Conservation (phyloP, 768 basidiomycete genomes). For the Cubamyces lactineus region DNA sequence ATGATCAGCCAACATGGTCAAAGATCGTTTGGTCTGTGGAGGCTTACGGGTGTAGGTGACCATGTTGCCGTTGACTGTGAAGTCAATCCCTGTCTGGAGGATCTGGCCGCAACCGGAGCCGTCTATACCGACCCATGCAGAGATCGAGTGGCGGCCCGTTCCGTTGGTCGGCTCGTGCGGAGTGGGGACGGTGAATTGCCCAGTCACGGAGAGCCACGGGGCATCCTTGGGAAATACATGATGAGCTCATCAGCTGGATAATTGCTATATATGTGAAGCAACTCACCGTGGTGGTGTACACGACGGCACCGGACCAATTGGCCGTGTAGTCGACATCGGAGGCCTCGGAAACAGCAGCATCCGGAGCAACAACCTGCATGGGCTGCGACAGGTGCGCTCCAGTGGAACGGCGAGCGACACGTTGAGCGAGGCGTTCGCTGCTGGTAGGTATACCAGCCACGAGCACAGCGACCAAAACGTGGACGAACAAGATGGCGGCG, state of each 20-base stretch:
- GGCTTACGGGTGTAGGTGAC: constrained; percentile 37
- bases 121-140: constrained; percentile 44
- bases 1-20: too few relatives aligned
- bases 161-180: constrained; percentile 33
- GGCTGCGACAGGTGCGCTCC: constrained; percentile 24
- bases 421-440: constrained; percentile 25
- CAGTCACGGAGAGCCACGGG: constrained; percentile 32
- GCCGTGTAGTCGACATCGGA: constrained; percentile 35
- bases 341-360: constrained; percentile 20
- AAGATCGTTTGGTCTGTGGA: too few relatives aligned
- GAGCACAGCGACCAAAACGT: constrained; percentile 29
- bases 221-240: constrained; percentile 36
- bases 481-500: constrained; percentile 28
- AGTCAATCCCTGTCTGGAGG: constrained; percentile 42
- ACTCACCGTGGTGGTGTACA: constrained; percentile 31
- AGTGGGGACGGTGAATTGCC: constrained; percentile 39
- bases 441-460: constrained; percentile 29
- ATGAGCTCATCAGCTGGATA: not conserved
- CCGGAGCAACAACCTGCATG: not conserved
- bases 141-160: constrained; percentile 32
- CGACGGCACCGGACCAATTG: constrained; percentile 43
- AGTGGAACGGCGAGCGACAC: constrained; percentile 28
- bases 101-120: constrained; percentile 41
- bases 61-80: constrained; percentile 30
- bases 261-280: too few relatives aligned